These are phyloP conservation scores for Suillus alpinus DNA, from an alignment of 768 basidiomycete genomes.

Conservation along the genomic window DNA sequence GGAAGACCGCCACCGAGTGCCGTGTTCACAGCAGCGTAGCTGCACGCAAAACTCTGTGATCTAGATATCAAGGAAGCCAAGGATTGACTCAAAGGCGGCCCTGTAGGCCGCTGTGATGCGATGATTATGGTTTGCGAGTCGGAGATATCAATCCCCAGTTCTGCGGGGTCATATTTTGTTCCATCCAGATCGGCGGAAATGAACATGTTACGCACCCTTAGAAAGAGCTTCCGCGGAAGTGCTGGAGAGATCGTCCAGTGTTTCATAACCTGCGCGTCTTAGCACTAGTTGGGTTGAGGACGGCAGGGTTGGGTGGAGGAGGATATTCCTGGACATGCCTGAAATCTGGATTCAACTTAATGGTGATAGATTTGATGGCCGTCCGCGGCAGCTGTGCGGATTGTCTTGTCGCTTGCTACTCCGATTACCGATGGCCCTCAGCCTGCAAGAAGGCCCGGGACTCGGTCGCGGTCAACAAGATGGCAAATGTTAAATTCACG, in stretches of 20 bases:
- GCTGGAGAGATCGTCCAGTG: conserved; percentile 47
- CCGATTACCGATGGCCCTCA: not conserved
- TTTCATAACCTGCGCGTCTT: conserved; percentile 55
- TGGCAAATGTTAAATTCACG: conserved; percentile 4
- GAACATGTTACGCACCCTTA: conserved; percentile 38
- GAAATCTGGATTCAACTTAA: not conserved
- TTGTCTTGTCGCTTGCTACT: not conserved
- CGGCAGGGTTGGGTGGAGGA: conserved; percentile 46
- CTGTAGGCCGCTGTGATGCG: conserved; percentile 34
- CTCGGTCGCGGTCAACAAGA: not conserved
- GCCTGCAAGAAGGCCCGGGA: not conserved
- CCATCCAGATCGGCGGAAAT: not conserved
- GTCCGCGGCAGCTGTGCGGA: not conserved
- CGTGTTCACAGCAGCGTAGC: conserved; percentile 50
- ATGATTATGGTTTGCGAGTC: conserved; percentile 47
- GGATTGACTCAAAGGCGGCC: conserved; percentile 48
- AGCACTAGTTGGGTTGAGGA: conserved; percentile 45
- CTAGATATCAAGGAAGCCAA: conserved; percentile 43
- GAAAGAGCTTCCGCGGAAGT: conserved; percentile 46
- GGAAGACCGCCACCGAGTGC: conserved; percentile 63
- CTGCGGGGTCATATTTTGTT: conserved; percentile 30
- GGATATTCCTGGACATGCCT: conserved; percentile 41
- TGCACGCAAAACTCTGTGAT: conserved; percentile 15
- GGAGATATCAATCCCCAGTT: conserved; percentile 45
- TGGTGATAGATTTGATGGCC: not conserved